A percentile compares a stretch with the other conserved stretches of the same genome.
phyloP scores from a whole-genome alignment of 345 rosid genomes.

The Cardamine chenopodiifolia region DNA sequence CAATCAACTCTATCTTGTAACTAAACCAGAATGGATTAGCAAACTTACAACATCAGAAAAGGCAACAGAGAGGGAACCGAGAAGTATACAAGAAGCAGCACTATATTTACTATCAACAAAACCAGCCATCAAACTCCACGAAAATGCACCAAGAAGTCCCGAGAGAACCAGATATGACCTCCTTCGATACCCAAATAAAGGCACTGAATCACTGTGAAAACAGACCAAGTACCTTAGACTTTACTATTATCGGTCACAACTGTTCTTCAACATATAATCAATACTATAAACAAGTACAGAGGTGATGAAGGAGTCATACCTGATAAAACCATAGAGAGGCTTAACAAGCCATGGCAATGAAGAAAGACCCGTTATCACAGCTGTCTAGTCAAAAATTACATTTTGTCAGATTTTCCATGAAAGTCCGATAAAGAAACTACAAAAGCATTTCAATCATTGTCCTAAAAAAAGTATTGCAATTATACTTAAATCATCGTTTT shows the following conservation, averaged over 20 bases:
- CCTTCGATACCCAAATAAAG: conserved; percentile 93
- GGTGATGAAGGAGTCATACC: conserved; percentile 49
- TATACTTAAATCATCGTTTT: not conserved
- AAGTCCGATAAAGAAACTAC: not conserved
- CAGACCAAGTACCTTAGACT: conserved; percentile 7
- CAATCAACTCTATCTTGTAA: not conserved
- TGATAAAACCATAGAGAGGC: conserved; percentile 91
- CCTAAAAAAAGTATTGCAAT: not conserved
- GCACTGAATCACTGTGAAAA: conserved; percentile 78
- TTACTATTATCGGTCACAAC: not conserved
- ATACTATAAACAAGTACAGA: not conserved
- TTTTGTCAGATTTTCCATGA: conserved; percentile 45
- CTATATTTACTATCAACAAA: conserved; percentile 83
- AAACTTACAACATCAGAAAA: conserved; percentile 90
- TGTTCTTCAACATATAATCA: not conserved
- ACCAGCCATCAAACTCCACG: conserved; percentile 96
- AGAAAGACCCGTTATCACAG: conserved; percentile 91
- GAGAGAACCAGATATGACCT: conserved; percentile 95
- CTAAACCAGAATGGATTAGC: not conserved
- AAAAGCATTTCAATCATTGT: not conserved
- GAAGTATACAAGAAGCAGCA: conserved; percentile 84
- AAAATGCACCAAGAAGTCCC: conserved; percentile 92
- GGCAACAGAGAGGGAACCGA: conserved; percentile 94
- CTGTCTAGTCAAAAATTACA: conserved; percentile 78
- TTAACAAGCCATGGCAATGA: conserved; percentile 96